These are phyloP conservation scores for Lactarius hengduanensis DNA, from an alignment of 768 basidiomycete genomes.

Conservation along the genomic window DNA sequence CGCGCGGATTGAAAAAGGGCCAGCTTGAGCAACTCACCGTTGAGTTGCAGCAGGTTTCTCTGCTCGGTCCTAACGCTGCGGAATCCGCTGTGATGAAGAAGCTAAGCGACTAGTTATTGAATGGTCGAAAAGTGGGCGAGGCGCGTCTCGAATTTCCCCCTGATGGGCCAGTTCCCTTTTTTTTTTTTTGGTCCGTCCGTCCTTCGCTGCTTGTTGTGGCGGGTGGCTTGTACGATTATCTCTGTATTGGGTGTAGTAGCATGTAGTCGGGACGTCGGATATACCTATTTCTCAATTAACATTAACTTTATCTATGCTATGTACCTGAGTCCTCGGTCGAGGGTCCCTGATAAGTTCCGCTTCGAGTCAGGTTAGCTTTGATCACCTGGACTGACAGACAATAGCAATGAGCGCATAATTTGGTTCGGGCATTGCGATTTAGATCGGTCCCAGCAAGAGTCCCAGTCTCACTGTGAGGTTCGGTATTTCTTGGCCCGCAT, in stretches of 20 bases:
- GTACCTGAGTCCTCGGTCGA: not conserved
- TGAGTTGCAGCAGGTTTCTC: constrained; percentile 18
- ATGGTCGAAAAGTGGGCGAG: not conserved
- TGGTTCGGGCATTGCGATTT: not conserved
- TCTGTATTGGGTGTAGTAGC: not conserved
- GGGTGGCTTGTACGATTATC: not conserved
- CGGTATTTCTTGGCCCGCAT: not conserved
- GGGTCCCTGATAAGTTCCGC: not conserved
- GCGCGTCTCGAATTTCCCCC: not conserved
- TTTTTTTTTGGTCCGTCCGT: not conserved
- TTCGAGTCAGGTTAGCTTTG: not conserved
- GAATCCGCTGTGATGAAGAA: constrained; percentile 13
- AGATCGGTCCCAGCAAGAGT: too few relatives aligned
- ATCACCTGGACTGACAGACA: not conserved
- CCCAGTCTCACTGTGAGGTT: too few relatives aligned
- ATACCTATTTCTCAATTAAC: constrained; percentile 3
- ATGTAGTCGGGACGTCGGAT: not conserved
- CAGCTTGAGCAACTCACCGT: constrained; percentile 44
- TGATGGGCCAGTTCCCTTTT: not conserved
- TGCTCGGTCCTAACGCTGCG: not conserved
- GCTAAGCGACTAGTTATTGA: constrained; percentile 2
- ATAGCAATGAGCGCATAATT: not conserved
- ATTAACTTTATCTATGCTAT: not conserved
- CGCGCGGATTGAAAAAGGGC: constrained; percentile 40
- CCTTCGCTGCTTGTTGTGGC: not conserved